Conservation (phyloP, 345 rosid genomes). For the Combretum micranthum region DNA sequence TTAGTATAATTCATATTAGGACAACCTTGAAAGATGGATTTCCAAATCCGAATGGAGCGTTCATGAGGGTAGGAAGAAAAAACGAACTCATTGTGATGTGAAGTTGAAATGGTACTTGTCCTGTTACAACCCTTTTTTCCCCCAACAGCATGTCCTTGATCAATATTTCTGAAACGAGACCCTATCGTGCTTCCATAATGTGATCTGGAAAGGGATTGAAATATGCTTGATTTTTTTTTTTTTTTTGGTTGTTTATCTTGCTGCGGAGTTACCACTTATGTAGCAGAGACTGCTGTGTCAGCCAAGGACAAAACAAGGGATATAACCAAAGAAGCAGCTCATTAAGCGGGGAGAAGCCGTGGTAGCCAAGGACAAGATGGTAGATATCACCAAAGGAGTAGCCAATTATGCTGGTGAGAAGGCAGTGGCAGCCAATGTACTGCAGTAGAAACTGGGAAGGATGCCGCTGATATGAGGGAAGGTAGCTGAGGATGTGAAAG, state of each 20-base stretch:
- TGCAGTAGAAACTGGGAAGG: conserved; percentile 45
- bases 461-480: conserved; percentile 44
- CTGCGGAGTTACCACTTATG: conserved; percentile 4
- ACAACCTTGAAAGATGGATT: too few species aligned
- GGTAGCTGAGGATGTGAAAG: conserved; percentile 37
- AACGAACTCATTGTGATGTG: too few species aligned
- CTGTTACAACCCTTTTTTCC: too few species aligned
- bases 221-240: too few species aligned
- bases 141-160: too few species aligned
- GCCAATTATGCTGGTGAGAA: conserved; percentile 28
- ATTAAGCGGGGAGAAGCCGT: conserved; percentile 22
- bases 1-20: too few species aligned
- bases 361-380: conserved; percentile 13
- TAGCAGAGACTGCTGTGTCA: conserved; percentile 20
- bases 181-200: too few species aligned
- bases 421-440: conserved; percentile 27
- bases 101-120: too few species aligned
- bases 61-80: too few species aligned
- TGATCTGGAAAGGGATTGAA: too few species aligned
- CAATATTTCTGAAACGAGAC: too few species aligned
- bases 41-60: too few species aligned
- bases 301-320: conserved; percentile 19
- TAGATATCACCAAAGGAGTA: conserved; percentile 19
- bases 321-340: conserved; percentile 25
- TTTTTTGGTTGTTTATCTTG: background rate